Evolutionary conservation across 805 yeast genomes (phyloP).

Genomic region (Metschnikowia picachoensis): DNA sequence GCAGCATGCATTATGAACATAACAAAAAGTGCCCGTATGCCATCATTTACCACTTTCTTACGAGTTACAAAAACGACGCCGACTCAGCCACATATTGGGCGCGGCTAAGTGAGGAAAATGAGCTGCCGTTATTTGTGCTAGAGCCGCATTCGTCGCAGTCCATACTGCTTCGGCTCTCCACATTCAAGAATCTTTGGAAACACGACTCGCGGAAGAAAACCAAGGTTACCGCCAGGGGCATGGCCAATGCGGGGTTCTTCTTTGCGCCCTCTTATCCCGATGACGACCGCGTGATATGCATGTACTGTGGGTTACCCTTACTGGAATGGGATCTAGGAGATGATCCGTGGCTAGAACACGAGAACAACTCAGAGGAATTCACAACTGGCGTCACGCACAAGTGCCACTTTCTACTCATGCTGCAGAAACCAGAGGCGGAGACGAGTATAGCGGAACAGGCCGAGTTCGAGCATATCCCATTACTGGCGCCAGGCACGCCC

Average conservation of each 20-base stretch:
- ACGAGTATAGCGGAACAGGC: not conserved
- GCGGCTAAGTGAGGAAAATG: slow-evolving; percentile 2
- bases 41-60: slow-evolving; percentile 8
- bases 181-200: slow-evolving; percentile 17
- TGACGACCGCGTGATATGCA: slow-evolving; percentile 34
- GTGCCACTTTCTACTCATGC: slow-evolving; percentile 29
- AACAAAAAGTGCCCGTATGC: slow-evolving; percentile 18
- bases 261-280: slow-evolving; percentile 28
- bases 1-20: slow-evolving; percentile 19
- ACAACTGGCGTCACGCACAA: not conserved
- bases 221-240: slow-evolving; percentile 12
- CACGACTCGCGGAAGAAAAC: slow-evolving; percentile 7
- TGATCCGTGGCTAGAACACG: slow-evolving; percentile 59
- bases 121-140: slow-evolving; percentile 5
- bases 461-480: slow-evolving; percentile 3
- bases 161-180: slow-evolving; percentile 14
- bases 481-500: not conserved
- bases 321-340: slow-evolving; percentile 60
- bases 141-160: slow-evolving; percentile 15
- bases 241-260: slow-evolving; percentile 46
- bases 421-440: not conserved
- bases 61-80: not conserved
- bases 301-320: slow-evolving; percentile 28
- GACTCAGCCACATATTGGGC: slow-evolving; percentile 15
- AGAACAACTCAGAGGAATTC: slow-evolving; percentile 17